These are phyloP conservation scores for Eucalyptus camaldulensis DNA, from an alignment of 345 rosid genomes.

Conservation along the genomic window DNA sequence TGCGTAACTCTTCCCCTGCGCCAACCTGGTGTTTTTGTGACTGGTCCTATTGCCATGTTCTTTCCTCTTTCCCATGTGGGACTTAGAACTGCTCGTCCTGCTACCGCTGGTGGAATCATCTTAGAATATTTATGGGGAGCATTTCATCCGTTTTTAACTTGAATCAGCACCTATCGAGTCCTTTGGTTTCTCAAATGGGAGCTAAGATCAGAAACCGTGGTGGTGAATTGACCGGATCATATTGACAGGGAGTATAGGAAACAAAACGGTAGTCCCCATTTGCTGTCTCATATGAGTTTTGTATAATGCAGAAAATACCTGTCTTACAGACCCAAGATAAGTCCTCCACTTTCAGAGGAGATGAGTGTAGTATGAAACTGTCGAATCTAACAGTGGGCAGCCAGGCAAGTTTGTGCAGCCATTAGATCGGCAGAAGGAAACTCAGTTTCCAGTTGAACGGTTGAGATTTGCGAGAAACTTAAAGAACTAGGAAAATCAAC, in stretches of 20 bases:
- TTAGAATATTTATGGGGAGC: neutral
- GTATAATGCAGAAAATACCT: neutral
- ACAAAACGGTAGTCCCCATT: neutral
- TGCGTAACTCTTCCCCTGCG: neutral
- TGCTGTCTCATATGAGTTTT: neutral
- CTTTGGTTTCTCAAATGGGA: neutral
- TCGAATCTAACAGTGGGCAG: neutral
- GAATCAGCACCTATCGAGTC: neutral
- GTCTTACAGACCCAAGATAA: neutral
- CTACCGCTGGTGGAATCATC: neutral
- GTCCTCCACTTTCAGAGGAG: neutral
- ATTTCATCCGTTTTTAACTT: neutral
- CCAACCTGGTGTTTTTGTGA: neutral
- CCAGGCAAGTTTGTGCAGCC: neutral
- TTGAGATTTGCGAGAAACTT: neutral
- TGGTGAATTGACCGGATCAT: neutral
- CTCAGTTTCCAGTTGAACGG: neutral
- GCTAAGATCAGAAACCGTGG: neutral
- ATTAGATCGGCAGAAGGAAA: neutral
- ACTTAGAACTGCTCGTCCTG: neutral
- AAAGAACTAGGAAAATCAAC: neutral
- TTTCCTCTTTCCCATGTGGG: neutral
- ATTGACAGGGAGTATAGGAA: neutral
- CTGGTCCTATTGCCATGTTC: neutral
- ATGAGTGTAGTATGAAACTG: neutral